Evolutionary conservation across 495 filamentous ascomycete genomes (phyloP).

Genomic region (Talaromyces stipitatus): DNA sequence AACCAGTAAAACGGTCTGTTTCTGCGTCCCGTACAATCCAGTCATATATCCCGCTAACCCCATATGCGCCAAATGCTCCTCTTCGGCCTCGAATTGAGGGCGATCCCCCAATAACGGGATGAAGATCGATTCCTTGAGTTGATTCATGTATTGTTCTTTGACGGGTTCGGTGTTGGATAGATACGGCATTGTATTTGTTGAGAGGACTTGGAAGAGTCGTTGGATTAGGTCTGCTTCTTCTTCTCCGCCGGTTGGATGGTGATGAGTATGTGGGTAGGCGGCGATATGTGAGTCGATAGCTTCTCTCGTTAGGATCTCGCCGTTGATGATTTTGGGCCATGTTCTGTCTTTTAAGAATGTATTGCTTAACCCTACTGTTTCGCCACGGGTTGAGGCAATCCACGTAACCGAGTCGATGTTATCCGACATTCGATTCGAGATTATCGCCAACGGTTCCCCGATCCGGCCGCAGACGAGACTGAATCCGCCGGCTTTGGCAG

Average conservation of each 20-base stretch:
- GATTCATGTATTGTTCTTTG: conserved; percentile 62
- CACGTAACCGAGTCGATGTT: conserved; percentile 49
- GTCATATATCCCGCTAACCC: conserved; percentile 26
- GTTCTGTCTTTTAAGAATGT: conserved; percentile 61
- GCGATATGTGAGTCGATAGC: conserved; percentile 41
- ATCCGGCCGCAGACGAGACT: conserved; percentile 82
- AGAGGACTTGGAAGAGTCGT: conserved; percentile 62
- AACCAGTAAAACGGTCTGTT: conserved; percentile 81
- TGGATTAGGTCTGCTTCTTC: conserved; percentile 61
- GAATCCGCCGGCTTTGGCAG: conserved; percentile 76
- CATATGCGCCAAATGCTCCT: conserved; percentile 15
- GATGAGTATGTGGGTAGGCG: conserved; percentile 8
- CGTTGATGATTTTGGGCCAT: conserved; percentile 78
- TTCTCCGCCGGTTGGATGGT: conserved; percentile 13
- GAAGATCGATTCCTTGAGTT: conserved; percentile 75
- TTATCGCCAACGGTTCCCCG: conserved; percentile 69
- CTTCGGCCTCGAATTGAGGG: conserved; percentile 28
- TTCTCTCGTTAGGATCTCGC: conserved; percentile 39
- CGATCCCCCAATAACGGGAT: conserved; percentile 63
- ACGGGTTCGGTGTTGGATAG: conserved; percentile 41
- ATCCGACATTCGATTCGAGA: conserved; percentile 74
- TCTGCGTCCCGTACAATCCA: conserved; percentile 78
- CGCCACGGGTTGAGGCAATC: conserved; percentile 55
- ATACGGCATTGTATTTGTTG: conserved; percentile 61
- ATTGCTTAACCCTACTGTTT: conserved; percentile 80